Percentiles rank a stretch among this genome's conserved stretches.
phyloP scores from a whole-genome alignment of 108 stramenopile genomes.

The Nitzschia sp. region DNA sequence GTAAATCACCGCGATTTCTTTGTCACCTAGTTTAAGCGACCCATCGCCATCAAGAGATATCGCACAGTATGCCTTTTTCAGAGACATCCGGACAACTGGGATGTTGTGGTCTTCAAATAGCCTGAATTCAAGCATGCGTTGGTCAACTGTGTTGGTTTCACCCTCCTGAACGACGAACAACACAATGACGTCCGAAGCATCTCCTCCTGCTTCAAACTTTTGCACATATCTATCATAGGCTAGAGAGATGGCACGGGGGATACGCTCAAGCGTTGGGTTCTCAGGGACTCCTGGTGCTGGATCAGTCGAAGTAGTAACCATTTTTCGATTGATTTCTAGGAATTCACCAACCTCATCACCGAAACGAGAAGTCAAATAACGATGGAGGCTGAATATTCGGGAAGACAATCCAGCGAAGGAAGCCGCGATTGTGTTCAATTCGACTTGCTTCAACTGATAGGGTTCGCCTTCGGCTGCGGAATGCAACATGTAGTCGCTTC shows the following conservation, averaged over 20 bases:
- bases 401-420: conserved; percentile 87
- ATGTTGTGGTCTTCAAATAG: conserved; percentile 81
- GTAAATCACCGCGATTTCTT: conserved; percentile 85
- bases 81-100: conserved; percentile 75
- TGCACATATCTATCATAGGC: conserved; percentile 73
- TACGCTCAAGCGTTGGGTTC: conserved; percentile 74
- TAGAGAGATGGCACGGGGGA: conserved; percentile 72
- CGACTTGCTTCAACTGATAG: conserved; percentile 85
- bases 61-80: conserved; percentile 48
- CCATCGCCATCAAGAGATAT: conserved; percentile 47
- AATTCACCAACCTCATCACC: conserved; percentile 37
- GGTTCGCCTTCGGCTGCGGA: conserved; percentile 22
- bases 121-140: conserved; percentile 89
- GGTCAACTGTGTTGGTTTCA: conserved; percentile 96
- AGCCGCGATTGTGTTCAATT: conserved; percentile 97
- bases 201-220: conserved; percentile 20
- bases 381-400: conserved; percentile 73
- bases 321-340: conserved; percentile 52
- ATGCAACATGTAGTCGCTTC: conserved; percentile 98
- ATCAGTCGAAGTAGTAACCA: conserved; percentile 28
- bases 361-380: conserved; percentile 53
- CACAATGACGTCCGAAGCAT: conserved; percentile 42
- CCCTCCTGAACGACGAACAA: conserved; percentile 94
- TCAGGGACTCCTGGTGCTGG: conserved; percentile 64
- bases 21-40: conserved; percentile 33